These are phyloP conservation scores for Daedaleopsis nitida DNA, from an alignment of 768 basidiomycete genomes.

Conservation along the genomic window DNA sequence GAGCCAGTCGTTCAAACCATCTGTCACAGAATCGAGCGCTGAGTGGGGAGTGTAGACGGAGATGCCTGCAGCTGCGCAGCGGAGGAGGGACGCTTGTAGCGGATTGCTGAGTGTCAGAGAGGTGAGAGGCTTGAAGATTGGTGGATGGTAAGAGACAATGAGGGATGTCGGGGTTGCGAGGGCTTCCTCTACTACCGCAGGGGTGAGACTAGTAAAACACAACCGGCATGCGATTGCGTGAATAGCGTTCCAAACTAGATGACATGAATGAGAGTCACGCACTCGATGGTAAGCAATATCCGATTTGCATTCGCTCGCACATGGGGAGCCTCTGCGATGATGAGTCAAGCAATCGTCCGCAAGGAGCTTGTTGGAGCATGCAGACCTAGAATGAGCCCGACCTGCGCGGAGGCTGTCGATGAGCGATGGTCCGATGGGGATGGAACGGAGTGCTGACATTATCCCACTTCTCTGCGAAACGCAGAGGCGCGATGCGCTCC, in stretches of 20 bases:
- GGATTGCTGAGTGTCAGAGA: slow-evolving; percentile 78
- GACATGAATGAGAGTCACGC: slow-evolving; percentile 8
- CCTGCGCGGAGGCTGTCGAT: slow-evolving; percentile 18
- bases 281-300: slow-evolving; percentile 49
- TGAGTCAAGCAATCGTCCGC: slow-evolving; percentile 1
- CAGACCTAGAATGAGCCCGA: slow-evolving; percentile 35
- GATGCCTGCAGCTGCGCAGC: slow-evolving; percentile 80
- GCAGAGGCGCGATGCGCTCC: slow-evolving; percentile 84
- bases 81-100: slow-evolving; percentile 78
- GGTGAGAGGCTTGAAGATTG: slow-evolving; percentile 75
- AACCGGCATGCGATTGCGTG: slow-evolving; percentile 9
- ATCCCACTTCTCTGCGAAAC: slow-evolving; percentile 90
- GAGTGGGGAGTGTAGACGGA: slow-evolving; percentile 90
- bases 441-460: slow-evolving; percentile 61
- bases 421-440: slow-evolving; percentile 5
- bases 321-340: slow-evolving; percentile 36
- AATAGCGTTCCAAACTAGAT: background rate
- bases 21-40: slow-evolving; percentile 79
- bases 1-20: slow-evolving; percentile 92
- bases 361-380: slow-evolving; percentile 15
- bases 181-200: slow-evolving; percentile 71
- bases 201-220: slow-evolving; percentile 56
- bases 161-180: slow-evolving; percentile 59
- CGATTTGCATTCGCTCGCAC: slow-evolving; percentile 32
- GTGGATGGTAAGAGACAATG: slow-evolving; percentile 84